A percentile compares a stretch with the other conserved stretches of the same genome.
phyloP scores from a whole-genome alignment of 257 asterid genomes.

The Jacaranda copaia region DNA sequence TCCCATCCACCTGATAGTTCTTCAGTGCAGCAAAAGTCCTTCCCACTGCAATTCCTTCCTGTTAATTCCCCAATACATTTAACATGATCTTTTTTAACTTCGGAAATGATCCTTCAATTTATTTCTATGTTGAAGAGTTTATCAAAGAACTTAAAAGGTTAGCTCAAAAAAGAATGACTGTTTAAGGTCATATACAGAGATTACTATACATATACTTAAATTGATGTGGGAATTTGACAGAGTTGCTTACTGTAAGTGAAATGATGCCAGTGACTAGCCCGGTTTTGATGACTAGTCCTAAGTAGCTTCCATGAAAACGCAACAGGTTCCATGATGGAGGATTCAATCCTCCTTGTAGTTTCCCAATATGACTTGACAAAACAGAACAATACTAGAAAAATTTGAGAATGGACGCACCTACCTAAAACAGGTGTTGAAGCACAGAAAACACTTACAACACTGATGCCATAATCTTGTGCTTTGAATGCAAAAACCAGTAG shows the following conservation, averaged over 20 bases:
- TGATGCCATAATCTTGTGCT: conserved; percentile 76
- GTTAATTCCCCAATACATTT: too few relatives aligned
- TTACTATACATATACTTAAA: too few relatives aligned
- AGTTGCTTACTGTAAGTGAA: conserved; percentile 71
- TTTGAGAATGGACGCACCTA: not conserved
- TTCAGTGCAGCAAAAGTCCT: too few relatives aligned
- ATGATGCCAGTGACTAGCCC: conserved; percentile 75
- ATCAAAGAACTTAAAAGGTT: too few relatives aligned
- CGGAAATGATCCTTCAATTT: too few relatives aligned
- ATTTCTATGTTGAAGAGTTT: too few relatives aligned
- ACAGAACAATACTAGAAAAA: not conserved
- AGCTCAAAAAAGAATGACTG: too few relatives aligned
- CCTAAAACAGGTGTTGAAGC: not conserved
- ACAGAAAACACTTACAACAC: conserved; percentile 55
- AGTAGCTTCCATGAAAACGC: conserved; percentile 61
- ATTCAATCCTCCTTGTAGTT: conserved; percentile 67
- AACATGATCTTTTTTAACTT: too few relatives aligned
- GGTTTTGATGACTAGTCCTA: conserved; percentile 70
- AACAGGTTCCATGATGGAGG: conserved; percentile 86
- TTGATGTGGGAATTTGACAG: too few relatives aligned
- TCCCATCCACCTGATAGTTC: too few relatives aligned
- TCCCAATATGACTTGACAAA: conserved; percentile 59
- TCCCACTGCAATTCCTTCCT: too few relatives aligned
- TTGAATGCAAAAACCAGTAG: conserved; percentile 62
- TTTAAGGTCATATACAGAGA: too few relatives aligned